Evolutionary conservation across 1,139 yeast species (phyloP).

Genomic region (Sugiyamaella pinicola): DNA sequence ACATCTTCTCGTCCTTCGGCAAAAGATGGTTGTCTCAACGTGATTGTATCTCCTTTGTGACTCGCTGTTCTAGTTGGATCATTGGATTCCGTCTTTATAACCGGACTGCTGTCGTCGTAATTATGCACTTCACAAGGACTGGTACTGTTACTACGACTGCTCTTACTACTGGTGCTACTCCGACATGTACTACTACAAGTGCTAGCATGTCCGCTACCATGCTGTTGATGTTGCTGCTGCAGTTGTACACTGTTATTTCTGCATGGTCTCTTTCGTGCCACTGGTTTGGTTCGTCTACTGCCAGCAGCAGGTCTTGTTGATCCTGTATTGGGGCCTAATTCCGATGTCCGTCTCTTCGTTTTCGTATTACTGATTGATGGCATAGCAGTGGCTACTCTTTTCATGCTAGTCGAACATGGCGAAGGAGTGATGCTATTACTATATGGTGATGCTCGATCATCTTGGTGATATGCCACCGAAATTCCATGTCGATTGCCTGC

Average conservation of each 20-base stretch:
- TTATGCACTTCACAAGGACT: slow-evolving; percentile 5
- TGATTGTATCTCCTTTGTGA: slow-evolving; percentile 29
- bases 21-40: slow-evolving; percentile 29
- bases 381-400: not conserved
- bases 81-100: not conserved
- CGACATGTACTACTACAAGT: slow-evolving; percentile 13
- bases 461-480: not conserved
- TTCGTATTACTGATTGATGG: not conserved
- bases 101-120: not conserved
- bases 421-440: not conserved
- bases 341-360: slow-evolving; percentile 8
- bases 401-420: not conserved
- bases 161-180: slow-evolving; percentile 13
- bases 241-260: not conserved
- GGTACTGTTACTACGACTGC: slow-evolving; percentile 13
- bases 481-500: not conserved
- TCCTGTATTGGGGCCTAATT: not conserved
- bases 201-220: slow-evolving; percentile 7
- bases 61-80: not conserved
- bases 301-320: not conserved
- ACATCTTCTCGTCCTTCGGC: slow-evolving; percentile 29
- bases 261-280: slow-evolving; percentile 3
- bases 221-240: not conserved
- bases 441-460: not conserved
- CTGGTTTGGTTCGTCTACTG: not conserved